A percentile compares a stretch with the other conserved stretches of the same genome.
Conservation (phyloP, 192 early-diverging fungal genomes). For the Umbelopsis sp. region DNA sequence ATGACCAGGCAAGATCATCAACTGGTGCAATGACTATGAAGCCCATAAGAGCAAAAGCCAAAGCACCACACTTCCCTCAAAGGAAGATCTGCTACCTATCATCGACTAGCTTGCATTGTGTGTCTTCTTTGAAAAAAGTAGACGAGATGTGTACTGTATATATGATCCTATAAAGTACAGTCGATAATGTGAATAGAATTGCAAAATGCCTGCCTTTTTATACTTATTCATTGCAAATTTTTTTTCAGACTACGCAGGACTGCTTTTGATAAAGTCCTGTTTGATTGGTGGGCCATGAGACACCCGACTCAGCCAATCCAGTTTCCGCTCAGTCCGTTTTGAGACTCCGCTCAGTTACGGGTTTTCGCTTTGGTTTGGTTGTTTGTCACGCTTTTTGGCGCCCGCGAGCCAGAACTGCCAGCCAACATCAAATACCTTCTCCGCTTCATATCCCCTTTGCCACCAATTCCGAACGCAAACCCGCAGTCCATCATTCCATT, state of each 20-base stretch:
- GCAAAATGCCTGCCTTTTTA: not conserved
- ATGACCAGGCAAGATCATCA: constrained; percentile 24
- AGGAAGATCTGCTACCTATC: constrained; percentile 23
- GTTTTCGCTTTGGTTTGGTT: no score
- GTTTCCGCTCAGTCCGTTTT: no score
- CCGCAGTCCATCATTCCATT: not conserved
- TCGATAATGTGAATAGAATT: not conserved
- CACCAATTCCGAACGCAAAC: no score
- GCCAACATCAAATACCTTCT: no score
- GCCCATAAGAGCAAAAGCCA: constrained; percentile 16
- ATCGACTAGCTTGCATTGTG: constrained; percentile 22
- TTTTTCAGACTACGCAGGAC: not conserved
- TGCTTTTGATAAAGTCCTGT: not conserved
- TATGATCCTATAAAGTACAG: constrained; percentile 24
- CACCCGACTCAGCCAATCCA: no score
- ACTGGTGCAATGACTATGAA: constrained; percentile 21
- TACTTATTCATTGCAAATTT: constrained; percentile 11
- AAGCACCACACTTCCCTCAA: constrained; percentile 21
- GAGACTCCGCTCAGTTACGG: no score
- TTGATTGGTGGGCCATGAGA: constrained; percentile 1
- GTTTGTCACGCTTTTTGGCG: no score
- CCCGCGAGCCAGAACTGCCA: no score
- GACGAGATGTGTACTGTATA: constrained; percentile 22
- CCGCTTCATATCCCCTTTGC: no score
- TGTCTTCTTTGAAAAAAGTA: constrained; percentile 23